These are phyloP conservation scores for Xylariaceae sp. DNA, from an alignment of 2,329 filamentous ascomycete species.

Conservation along the genomic window DNA sequence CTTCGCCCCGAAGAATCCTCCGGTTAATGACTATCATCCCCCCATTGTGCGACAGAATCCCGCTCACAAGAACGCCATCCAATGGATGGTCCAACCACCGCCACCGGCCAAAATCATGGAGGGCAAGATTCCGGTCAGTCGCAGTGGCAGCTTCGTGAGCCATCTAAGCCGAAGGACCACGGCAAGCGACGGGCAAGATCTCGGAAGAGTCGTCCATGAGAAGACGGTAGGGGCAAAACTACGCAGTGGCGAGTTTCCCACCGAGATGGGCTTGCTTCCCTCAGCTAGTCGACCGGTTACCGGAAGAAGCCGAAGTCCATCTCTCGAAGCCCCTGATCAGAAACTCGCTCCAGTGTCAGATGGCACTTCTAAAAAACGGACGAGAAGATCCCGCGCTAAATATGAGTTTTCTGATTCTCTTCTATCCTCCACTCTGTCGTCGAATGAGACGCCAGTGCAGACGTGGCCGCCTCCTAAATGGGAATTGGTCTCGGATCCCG, in stretches of 20 bases:
- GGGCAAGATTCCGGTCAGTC: slow-evolving; percentile 75
- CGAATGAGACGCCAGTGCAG: no score
- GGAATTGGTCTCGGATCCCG: no score
- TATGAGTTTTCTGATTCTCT: background rate
- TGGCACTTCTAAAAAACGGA: slow-evolving; percentile 26
- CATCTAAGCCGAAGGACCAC: slow-evolving; percentile 55
- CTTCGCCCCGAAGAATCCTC: slow-evolving; percentile 67
- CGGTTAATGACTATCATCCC: slow-evolving; percentile 85
- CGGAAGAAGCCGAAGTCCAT: slow-evolving; percentile 30
- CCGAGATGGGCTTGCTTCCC: slow-evolving; percentile 35
- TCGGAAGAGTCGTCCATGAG: slow-evolving; percentile 54
- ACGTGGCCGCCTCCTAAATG: no score
- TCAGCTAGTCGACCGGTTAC: slow-evolving; percentile 26
- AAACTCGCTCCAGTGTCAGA: slow-evolving; percentile 19
- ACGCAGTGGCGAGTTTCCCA: slow-evolving; percentile 49
- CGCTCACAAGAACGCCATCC: slow-evolving; percentile 71
- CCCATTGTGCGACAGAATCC: slow-evolving; percentile 82
- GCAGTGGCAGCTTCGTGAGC: slow-evolving; percentile 65
- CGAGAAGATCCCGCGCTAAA: slow-evolving; percentile 18
- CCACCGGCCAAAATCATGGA: slow-evolving; percentile 92
- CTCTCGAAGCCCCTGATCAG: slow-evolving; percentile 33
- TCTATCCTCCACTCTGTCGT: background rate
- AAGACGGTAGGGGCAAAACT: slow-evolving; percentile 56
- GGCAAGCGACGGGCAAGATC: slow-evolving; percentile 49
- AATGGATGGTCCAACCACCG: slow-evolving; percentile 93